Base-by-base conservation (phyloP, 116 monocot genomes). In the Zostera marina region DNA sequence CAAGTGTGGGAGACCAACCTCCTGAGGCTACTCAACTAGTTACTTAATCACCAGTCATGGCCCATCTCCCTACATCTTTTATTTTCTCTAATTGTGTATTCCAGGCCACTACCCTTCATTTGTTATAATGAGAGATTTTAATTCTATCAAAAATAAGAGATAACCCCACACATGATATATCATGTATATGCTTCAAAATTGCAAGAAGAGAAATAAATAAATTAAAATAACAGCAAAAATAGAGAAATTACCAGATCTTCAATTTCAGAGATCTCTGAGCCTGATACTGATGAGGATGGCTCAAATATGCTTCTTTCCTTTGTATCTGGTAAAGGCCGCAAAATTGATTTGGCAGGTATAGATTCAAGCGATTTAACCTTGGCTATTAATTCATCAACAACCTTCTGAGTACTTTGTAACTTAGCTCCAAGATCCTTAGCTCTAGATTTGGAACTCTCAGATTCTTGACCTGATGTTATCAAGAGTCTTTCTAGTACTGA, bases 191-290 rank as follows among this genome's bases (percentile, higher is more conserved):
- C 10, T 22, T 12, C 22, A 26, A 17, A 54, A 24, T 22, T 12
- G 26, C 5, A 54, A 13, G 5, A 54, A 9, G 8, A 19, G 6
- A 12, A 13, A 24, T 13, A 54, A 22, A 22, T 11, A 22, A 3
- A 22, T 24, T 26, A 13, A 54, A 54, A 49, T 56, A 59, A 59
- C 20, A 21, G 43, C 4, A 42, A 59, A 9, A 19, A 20, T 12
- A 42, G 17, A 49, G 62, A 62, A 15, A 44, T 60, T 76, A 94
- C 84, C 79, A 54, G 56, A 67, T 88, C 94, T 73, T 88, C 84
- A 72, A 82, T 77, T 72, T 94, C 88, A 71, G 77, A 75, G 73
- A 86, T 82, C 74, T 92, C 88, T 61, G 82, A 73, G 20, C 73
- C 77, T 40, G 43, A 49, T 46, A 69, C 52, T 61, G 74, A 15